A percentile compares a stretch with the other conserved stretches of the same genome.
Evolutionary conservation across 495 filamentous ascomycete species (phyloP).

Genomic region (Podospora appendiculata): DNA sequence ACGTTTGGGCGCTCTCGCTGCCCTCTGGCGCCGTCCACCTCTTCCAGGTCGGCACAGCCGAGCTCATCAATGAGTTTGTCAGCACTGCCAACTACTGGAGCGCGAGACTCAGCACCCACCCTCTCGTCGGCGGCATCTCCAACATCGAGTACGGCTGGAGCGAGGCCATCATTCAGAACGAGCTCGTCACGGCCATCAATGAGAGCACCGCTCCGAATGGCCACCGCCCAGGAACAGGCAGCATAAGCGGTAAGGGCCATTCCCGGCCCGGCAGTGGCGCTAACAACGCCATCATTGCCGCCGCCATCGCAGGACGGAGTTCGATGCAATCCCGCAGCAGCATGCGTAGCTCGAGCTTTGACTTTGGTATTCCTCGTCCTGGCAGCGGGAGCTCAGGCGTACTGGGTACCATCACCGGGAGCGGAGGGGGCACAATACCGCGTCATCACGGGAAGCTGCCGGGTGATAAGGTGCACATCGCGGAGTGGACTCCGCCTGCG

Average conservation of each 20-base stretch:
- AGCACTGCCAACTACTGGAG: slow-evolving; percentile 97
- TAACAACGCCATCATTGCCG: slow-evolving; percentile 8
- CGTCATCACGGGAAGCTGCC: slow-evolving; percentile 51
- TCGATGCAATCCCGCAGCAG: slow-evolving; percentile 38
- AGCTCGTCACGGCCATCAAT: slow-evolving; percentile 49
- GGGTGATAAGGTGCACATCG: slow-evolving; percentile 77
- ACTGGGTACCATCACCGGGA: slow-evolving; percentile 36
- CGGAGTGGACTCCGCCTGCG: slow-evolving; percentile 88
- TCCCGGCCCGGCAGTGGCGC: slow-evolving; percentile 38
- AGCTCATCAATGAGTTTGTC: slow-evolving; percentile 92
- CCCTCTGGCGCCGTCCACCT: slow-evolving; percentile 92
- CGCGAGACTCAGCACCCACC: slow-evolving; percentile 85
- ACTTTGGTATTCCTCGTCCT: slow-evolving; percentile 26
- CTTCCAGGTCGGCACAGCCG: slow-evolving; percentile 93
- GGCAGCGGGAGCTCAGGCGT: slow-evolving; percentile 62
- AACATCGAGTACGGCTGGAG: slow-evolving; percentile 98
- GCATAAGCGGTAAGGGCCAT: slow-evolving; percentile 21
- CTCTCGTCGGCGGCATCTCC: slow-evolving; percentile 82
- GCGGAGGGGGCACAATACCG: slow-evolving; percentile 1
- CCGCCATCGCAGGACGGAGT: slow-evolving; percentile 14
- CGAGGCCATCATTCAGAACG: slow-evolving; percentile 75
- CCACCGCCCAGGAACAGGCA: slow-evolving; percentile 13
- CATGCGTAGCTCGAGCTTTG: slow-evolving; percentile 33
- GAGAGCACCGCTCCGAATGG: slow-evolving; percentile 19
- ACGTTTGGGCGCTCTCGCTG: slow-evolving; percentile 93